Evolutionary conservation across 2,329 filamentous ascomycete genomes (phyloP), one percentile per base, ranked within the genome.

Genomic region (Aspergillus neotritici): DNA sequence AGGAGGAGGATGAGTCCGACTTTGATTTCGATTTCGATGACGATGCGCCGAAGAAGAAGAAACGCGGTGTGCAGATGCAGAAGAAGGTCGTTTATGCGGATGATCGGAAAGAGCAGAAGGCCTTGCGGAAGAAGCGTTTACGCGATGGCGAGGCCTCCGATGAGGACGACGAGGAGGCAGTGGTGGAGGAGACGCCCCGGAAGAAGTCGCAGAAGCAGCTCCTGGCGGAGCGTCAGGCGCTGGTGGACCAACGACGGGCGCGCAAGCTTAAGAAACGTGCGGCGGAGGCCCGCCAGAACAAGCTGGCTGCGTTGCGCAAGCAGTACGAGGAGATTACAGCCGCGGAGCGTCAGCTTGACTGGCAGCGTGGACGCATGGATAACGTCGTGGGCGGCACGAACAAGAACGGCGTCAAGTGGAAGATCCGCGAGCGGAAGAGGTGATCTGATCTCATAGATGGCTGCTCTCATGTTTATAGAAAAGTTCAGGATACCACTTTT

Each of bases 331-430:
- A 80, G 52, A 71, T 84, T 13, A 64, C 70, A 25, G 68, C 70
- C 3, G 80, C 79, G 0, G 72, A 81, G 49, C 66, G 73, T 16
- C 74, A 77, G 54, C 61, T 83, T 15, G 78, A 81, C 34, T 61
- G 73, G 49, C 80, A 83, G 60, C 70, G 79, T 36, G 79, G 75
- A 8, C 76, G 75, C 61, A 83, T 83, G 79, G 75, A 72, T 50
- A 75, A 76, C 47, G 75, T 71, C 2, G 67, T 79, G 3, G 80
- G 79, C 13, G 80, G 80, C 1, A 70, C 76, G 41, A 83, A 82
- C 63, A 82, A 82, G 63, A 69, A 77, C 44, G 80, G 80, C 7
- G 67, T 79, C 54, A 82, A 80, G 55, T 84, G 79, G 72, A 83
- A 82, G 68, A 68, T 79, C 34, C 68, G 79, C 43, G 78, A 81